Evolutionary conservation across 2,329 filamentous ascomycete genomes (phyloP), one percentile per base, ranked within the genome.

Genomic region (Verticillium nubilum): DNA sequence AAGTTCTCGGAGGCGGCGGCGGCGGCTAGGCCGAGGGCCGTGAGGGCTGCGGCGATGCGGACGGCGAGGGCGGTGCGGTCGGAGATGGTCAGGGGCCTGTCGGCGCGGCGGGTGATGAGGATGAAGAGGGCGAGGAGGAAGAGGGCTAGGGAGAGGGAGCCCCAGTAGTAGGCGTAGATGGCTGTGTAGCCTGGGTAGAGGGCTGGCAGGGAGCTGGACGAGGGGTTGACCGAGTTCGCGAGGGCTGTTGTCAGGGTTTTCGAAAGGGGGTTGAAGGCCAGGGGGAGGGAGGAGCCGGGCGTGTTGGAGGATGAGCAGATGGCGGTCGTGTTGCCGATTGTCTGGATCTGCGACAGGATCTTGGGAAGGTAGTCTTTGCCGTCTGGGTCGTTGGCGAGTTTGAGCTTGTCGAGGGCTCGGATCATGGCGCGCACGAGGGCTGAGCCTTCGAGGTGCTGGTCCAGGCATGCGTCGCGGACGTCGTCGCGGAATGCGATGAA

Each of bases 161-260:
- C 29, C 60, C 60, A 61, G 37, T 61, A 61, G 58, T 61, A 61
- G 6, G 58, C 42, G n/a, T 61, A 61, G 17, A 61, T 56, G 2
- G 60, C 60, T 12, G 37, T 60, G 37, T 60, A 61, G 7, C 58
- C 60, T 9, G 60, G 60, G 15, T 60, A 35, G 4, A 55, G 58
- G 19, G 31, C 15, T 10, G 52, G 58, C 13, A 28, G 50, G 0
- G 54, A 47, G 2, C 54, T 42, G 27, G 27, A 54, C n/a, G 57
- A 25, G 6, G 58, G 58, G 58, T 61, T 61, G 26, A 58, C 59
- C 27, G 58, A 55, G 37, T 60, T 53, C n/a, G 60, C 59, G 1
- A 61, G 27, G 10, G 57, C 55, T 6, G 58, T 59, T n/a, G 60
- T 57, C 2, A 61, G 58, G n/a, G 52, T 31, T 12, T 26, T 52